Evolutionary conservation across 306 rosid genomes (phyloP).

Genomic region (Macrotyloma uniflorum): DNA sequence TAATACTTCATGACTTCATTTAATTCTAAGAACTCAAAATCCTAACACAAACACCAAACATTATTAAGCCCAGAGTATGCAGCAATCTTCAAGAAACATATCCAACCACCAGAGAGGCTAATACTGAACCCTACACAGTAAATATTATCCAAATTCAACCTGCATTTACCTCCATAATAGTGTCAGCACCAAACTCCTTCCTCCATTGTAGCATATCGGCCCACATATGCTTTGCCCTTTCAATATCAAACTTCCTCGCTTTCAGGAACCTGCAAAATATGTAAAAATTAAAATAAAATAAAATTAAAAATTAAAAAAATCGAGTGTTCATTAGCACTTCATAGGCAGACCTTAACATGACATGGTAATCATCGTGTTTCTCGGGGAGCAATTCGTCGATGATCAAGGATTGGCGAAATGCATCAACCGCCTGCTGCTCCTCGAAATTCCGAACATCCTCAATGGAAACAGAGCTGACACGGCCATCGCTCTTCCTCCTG

Average conservation of each 20-base stretch:
- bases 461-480: conserved; percentile 95
- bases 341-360: conserved; percentile 91
- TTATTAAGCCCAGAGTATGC: neutral
- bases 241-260: conserved; percentile 91
- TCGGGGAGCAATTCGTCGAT: conserved; percentile 84
- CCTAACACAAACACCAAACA: conserved; percentile 54
- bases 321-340: too few species aligned
- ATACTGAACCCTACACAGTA: neutral
- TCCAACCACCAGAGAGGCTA: conserved; percentile 17
- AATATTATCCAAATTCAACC: conserved; percentile 8
- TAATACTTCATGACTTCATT: conserved; percentile 75
- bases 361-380: conserved; percentile 85
- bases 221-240: conserved; percentile 97
- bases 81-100: neutral
- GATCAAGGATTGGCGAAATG: conserved; percentile 70
- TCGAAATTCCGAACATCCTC: conserved; percentile 93
- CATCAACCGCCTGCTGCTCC: conserved; percentile 84
- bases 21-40: conserved; percentile 80
- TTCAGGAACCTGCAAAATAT: conserved; percentile 68
- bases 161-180: conserved; percentile 68
- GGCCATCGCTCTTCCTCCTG: conserved; percentile 78
- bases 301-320: too few species aligned
- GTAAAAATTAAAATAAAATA: neutral
- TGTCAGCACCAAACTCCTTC: conserved; percentile 79
- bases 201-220: conserved; percentile 97